Evolutionary conservation across 2,329 filamentous ascomycete genomes (phyloP).

Genomic region (Alternaria ventricosa): DNA sequence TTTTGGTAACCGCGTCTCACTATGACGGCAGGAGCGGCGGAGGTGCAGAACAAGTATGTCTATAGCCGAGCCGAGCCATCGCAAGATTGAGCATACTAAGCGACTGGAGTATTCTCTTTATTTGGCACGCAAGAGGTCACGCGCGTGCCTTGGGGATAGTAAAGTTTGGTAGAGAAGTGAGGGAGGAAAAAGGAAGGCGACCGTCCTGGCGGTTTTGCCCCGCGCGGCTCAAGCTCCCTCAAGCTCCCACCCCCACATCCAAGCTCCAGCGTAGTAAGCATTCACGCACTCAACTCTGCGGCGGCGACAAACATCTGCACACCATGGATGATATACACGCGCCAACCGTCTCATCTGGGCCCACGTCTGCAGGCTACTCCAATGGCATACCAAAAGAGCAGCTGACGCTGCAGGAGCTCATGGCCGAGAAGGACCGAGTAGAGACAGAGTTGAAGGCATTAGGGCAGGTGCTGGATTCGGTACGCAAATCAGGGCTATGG

Average conservation of each 20-base stretch:
- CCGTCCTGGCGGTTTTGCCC: slow-evolving; percentile 13
- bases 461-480: slow-evolving; percentile 85
- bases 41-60: not conserved
- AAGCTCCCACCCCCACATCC: slow-evolving; percentile 5
- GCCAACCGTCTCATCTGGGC: slow-evolving; percentile 78
- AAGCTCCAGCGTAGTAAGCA: not conserved
- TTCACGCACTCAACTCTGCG: not conserved
- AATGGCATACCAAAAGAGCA: slow-evolving; percentile 68
- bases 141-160: not conserved
- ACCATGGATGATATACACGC: slow-evolving; percentile 72
- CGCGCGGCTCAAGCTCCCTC: slow-evolving; percentile 18
- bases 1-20: slow-evolving; percentile 16
- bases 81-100: not conserved
- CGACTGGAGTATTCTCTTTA: not conserved
- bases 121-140: not conserved
- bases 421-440: slow-evolving; percentile 80
- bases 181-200: not conserved
- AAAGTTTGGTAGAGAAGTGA: not conserved
- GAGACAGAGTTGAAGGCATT: slow-evolving; percentile 88
- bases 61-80: not conserved
- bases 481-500: slow-evolving; percentile 53
- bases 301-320: not conserved
- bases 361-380: slow-evolving; percentile 64
- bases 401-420: slow-evolving; percentile 78
- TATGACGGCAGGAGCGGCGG: slow-evolving; percentile 12